Percentiles rank a stretch among this genome's conserved stretches.
phyloP scores from a whole-genome alignment of 208 protist genomes.

The Novymonas esmeraldas region DNA sequence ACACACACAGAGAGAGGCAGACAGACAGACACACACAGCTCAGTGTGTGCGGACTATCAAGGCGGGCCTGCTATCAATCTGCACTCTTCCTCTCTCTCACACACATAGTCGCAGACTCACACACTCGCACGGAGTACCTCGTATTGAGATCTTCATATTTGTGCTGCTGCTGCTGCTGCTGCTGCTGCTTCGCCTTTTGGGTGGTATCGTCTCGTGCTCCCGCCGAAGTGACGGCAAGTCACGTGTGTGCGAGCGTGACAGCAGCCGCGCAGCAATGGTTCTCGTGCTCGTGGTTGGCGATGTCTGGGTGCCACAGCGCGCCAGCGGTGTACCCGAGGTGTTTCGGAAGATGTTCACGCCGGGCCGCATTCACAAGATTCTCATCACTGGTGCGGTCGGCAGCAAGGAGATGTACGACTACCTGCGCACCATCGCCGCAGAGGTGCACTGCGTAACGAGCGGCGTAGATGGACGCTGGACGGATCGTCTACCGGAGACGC shows the following conservation, averaged over 20 bases:
- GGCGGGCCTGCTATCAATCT: too few species aligned
- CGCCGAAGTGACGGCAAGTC: too few species aligned
- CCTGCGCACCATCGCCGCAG: conserved; percentile 92
- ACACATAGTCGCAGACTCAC: too few species aligned
- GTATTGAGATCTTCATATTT: too few species aligned
- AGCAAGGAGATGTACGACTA: conserved; percentile 96
- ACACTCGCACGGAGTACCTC: too few species aligned
- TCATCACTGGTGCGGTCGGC: conserved; percentile 99
- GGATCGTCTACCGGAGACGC: conserved; percentile 83
- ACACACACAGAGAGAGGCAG: too few species aligned
- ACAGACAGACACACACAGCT: too few species aligned
- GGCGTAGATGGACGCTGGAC: conserved; percentile 93
- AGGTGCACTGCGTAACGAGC: conserved; percentile 97
- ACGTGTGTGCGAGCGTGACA: neutral
- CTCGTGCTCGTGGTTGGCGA: conserved; percentile 99
- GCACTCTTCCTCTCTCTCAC: too few species aligned
- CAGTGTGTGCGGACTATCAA: too few species aligned
- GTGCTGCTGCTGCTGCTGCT: too few species aligned
- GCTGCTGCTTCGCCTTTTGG: neutral
- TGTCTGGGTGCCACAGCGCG: conserved; percentile 98
- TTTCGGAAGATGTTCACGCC: conserved; percentile 96
- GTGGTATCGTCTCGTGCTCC: neutral
- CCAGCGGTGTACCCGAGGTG: conserved; percentile 91
- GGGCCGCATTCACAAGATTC: conserved; percentile 96
- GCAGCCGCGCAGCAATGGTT: conserved; percentile 50